A percentile compares a stretch with the other conserved stretches of the same genome.
Conservation (phyloP, 2,329 filamentous ascomycete genomes). For the Alternaria gansuensis region DNA sequence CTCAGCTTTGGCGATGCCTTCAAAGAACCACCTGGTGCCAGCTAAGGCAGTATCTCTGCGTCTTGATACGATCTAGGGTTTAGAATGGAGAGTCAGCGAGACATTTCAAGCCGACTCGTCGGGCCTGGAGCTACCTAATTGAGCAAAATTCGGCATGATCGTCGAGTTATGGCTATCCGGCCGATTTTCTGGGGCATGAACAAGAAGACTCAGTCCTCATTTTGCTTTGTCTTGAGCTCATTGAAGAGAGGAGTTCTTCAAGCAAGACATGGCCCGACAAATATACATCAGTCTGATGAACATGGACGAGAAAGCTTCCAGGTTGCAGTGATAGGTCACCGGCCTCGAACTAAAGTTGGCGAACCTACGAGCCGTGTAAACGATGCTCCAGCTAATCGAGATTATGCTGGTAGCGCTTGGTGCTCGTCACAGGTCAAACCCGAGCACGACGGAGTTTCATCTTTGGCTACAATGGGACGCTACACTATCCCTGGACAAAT, state of each 20-base stretch:
- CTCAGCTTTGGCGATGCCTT: background rate
- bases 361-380: background rate
- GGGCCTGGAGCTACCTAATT: constrained; percentile 11
- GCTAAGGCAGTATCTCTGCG: background rate
- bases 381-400: background rate
- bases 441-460: background rate
- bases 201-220: constrained; percentile 9
- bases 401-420: background rate
- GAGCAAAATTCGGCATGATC: constrained; percentile 1
- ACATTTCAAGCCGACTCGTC: background rate
- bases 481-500: background rate
- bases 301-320: constrained; percentile 8
- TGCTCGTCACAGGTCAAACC: background rate
- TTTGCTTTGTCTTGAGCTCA: constrained; percentile 9
- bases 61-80: background rate
- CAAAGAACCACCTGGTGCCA: background rate
- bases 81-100: background rate
- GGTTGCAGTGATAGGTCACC: constrained; percentile 4
- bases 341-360: constrained; percentile 3
- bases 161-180: constrained; percentile 3
- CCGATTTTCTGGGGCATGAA: constrained; percentile 7
- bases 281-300: constrained; percentile 12
- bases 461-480: background rate
- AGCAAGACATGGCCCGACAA: background rate
- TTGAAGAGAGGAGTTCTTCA: constrained; percentile 9